Conservation (phyloP, 108 stramenopile genomes). For the Cyclostephanos tholiformis region DNA sequence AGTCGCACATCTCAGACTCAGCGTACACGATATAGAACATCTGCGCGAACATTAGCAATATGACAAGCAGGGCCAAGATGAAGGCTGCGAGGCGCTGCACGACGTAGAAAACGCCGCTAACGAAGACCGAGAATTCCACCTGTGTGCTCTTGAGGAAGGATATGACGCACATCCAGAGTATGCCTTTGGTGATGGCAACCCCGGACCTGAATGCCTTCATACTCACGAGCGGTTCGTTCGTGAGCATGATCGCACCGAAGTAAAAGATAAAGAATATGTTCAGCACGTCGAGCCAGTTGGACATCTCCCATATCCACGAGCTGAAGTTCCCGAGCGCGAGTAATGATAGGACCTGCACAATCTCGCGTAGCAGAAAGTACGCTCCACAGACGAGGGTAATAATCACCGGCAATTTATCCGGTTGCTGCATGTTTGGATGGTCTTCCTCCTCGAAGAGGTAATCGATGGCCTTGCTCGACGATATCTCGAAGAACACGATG, state of each 20-base stretch:
- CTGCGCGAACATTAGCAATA: conserved; percentile 84
- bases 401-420: conserved; percentile 4
- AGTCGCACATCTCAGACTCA: conserved; percentile 51
- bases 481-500: conserved; percentile 74
- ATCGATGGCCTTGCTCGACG: conserved; percentile 69
- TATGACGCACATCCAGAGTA: conserved; percentile 81
- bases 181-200: conserved; percentile 71
- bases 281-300: conserved; percentile 79
- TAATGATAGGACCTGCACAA: conserved; percentile 55
- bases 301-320: conserved; percentile 70
- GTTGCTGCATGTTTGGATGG: neutral
- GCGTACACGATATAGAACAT: conserved; percentile 85
- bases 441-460: conserved; percentile 34
- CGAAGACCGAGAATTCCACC: conserved; percentile 87
- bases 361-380: conserved; percentile 49
- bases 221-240: conserved; percentile 17
- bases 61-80: conserved; percentile 73
- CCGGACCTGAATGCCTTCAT: conserved; percentile 65
- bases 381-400: conserved; percentile 31
- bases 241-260: conserved; percentile 68
- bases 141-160: conserved; percentile 78
- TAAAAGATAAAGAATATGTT: conserved; percentile 75
- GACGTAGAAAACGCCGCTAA: conserved; percentile 82
- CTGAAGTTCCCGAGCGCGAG: conserved; percentile 54
- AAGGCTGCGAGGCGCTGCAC: conserved; percentile 76